Percentiles rank a stretch among this genome's conserved stretches.
Evolutionary conservation across 2,329 filamentous ascomycete species (phyloP).

Genomic region (Aspergillus carbonarius): DNA sequence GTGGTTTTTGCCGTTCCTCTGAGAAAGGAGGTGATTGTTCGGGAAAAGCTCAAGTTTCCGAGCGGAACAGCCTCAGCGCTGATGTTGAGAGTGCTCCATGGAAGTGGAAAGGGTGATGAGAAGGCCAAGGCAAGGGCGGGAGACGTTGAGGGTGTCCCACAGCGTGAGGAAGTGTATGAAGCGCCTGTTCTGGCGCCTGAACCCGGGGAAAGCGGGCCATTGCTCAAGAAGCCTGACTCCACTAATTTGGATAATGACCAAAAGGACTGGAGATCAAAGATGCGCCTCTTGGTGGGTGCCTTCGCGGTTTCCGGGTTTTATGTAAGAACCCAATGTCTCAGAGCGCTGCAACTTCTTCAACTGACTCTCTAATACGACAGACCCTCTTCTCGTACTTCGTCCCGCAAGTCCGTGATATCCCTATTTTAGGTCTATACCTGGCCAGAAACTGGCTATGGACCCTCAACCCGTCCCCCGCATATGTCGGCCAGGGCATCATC

Average conservation of each 20-base stretch:
- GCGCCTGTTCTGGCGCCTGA: slow-evolving; percentile 35
- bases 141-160: slow-evolving; percentile 13
- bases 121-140: slow-evolving; percentile 27
- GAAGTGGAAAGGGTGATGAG: slow-evolving; percentile 50
- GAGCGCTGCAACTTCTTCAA: neutral
- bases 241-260: slow-evolving; percentile 37
- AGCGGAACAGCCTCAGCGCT: slow-evolving; percentile 94
- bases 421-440: slow-evolving; percentile 73
- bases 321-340: slow-evolving; percentile 34
- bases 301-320: slow-evolving; percentile 60
- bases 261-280: slow-evolving; percentile 62
- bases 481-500: slow-evolving; percentile 95
- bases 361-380: slow-evolving; percentile 42
- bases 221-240: slow-evolving; percentile 49
- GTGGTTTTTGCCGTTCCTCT: slow-evolving; percentile 94
- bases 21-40: slow-evolving; percentile 85
- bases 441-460: slow-evolving; percentile 90
- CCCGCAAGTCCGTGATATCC: slow-evolving; percentile 79
- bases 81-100: slow-evolving; percentile 87
- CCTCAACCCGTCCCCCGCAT: slow-evolving; percentile 93
- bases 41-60: slow-evolving; percentile 89
- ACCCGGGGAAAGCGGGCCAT: slow-evolving; percentile 43
- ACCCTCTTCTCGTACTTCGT: slow-evolving; percentile 89
- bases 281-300: slow-evolving; percentile 58
- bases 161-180: slow-evolving; percentile 28